Evolutionary conservation across 768 basidiomycete genomes (phyloP).

Genomic region (Boletus edulis): DNA sequence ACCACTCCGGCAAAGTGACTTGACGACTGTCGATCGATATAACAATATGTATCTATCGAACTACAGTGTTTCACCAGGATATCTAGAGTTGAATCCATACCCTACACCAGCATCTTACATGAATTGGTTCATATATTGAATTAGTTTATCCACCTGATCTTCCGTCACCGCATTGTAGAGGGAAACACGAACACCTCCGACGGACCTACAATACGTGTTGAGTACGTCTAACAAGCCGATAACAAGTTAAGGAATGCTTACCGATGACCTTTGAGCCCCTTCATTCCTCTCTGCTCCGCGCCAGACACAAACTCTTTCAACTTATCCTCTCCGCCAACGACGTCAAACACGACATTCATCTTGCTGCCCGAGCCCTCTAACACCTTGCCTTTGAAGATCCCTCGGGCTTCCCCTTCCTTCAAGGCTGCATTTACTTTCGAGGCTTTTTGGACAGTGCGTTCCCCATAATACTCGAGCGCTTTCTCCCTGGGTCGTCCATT

Average conservation of each 20-base stretch:
- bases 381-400: constrained; percentile 71
- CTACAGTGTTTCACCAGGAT: neutral
- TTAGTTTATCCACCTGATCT: constrained; percentile 60
- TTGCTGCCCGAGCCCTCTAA: constrained; percentile 76
- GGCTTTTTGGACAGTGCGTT: constrained; percentile 68
- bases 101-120: constrained; percentile 2
- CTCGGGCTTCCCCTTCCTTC: constrained; percentile 65
- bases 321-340: constrained; percentile 68
- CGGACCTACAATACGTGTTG: constrained; percentile 39
- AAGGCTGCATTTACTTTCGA: constrained; percentile 73
- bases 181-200: constrained; percentile 76
- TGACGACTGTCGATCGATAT: fast-evolving
- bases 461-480: constrained; percentile 63
- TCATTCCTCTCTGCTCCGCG: constrained; percentile 77
- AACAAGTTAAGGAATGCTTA: constrained; percentile 38
- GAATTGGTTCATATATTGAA: constrained; percentile 63
- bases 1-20: constrained; percentile 95
- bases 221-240: neutral
- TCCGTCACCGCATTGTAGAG: constrained; percentile 88
- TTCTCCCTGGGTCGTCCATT: constrained; percentile 41
- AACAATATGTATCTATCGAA: too few species aligned
- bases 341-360: constrained; percentile 93
- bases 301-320: constrained; percentile 77
- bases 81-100: constrained; percentile 5
- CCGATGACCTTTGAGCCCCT: constrained; percentile 91